Conservation (phyloP, 768 basidiomycete species). For the Tylopilus sp. region DNA sequence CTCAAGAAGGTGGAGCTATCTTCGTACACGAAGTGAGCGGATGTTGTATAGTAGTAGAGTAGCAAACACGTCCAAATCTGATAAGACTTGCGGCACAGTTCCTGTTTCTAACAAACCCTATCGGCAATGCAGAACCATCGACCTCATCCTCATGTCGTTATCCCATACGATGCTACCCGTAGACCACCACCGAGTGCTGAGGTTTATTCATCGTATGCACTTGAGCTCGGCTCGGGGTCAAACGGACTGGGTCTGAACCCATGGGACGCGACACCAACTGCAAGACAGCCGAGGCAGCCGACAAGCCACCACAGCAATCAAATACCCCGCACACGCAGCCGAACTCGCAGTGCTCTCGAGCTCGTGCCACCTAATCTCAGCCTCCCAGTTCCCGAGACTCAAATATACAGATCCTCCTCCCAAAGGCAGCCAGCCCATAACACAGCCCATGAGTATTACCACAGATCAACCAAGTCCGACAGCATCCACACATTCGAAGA, state of each 20-base stretch:
- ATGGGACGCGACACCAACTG: slow-evolving; percentile 33
- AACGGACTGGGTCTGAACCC: slow-evolving; percentile 20
- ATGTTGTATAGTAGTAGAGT: not conserved
- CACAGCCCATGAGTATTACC: slow-evolving; percentile 26
- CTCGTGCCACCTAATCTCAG: slow-evolving; percentile 27
- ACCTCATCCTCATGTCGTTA: slow-evolving; percentile 35
- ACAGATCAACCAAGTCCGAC: slow-evolving; percentile 42
- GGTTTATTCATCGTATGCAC: slow-evolving; percentile 29
- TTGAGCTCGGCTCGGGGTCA: slow-evolving; percentile 26
- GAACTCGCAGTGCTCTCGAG: slow-evolving; percentile 39
- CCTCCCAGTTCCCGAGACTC: slow-evolving; percentile 47
- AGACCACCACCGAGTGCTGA: slow-evolving; percentile 31
- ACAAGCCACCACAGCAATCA: slow-evolving; percentile 15
- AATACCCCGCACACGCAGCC: slow-evolving; percentile 28
- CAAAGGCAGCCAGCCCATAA: slow-evolving; percentile 19
- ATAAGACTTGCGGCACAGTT: slow-evolving; percentile 9
- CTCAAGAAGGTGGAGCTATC: slow-evolving; percentile 78
- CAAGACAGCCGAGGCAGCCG: slow-evolving; percentile 23
- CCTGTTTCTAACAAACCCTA: not conserved
- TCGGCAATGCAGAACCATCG: slow-evolving; percentile 28
- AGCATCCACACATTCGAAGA: slow-evolving; percentile 20
- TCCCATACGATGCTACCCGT: slow-evolving; percentile 36
- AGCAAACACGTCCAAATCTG: slow-evolving; percentile 18
- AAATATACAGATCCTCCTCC: slow-evolving; percentile 46
- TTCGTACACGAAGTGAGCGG: slow-evolving; percentile 28